Percentiles rank a stretch among this genome's conserved stretches.
Evolutionary conservation across 1,139 yeast species (phyloP).

Genomic region (Sporopachydermia cereana): DNA sequence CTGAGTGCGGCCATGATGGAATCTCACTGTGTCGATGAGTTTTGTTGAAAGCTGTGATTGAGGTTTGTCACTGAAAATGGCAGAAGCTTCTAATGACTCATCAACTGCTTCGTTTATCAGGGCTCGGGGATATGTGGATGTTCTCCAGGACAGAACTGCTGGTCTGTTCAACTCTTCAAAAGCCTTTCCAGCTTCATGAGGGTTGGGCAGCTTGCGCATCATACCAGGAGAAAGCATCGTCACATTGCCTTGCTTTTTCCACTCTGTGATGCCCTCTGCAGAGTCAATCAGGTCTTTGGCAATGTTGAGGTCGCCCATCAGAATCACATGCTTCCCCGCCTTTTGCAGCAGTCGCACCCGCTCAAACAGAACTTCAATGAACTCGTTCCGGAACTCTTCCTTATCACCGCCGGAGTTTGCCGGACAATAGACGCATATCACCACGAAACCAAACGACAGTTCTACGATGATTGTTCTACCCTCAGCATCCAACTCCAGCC

Average conservation of each 20-base stretch:
- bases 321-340: slow-evolving; percentile 50
- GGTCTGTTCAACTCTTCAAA: slow-evolving; percentile 14
- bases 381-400: slow-evolving; percentile 45
- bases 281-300: slow-evolving; percentile 71
- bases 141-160: slow-evolving; percentile 18
- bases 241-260: slow-evolving; percentile 21
- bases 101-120: slow-evolving; percentile 21
- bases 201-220: slow-evolving; percentile 18
- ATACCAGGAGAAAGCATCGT: slow-evolving; percentile 16
- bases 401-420: slow-evolving; percentile 84
- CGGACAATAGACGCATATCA: slow-evolving; percentile 82
- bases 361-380: slow-evolving; percentile 43
- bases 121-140: slow-evolving; percentile 17
- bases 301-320: slow-evolving; percentile 85
- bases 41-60: slow-evolving; percentile 21
- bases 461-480: slow-evolving; percentile 77
- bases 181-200: slow-evolving; percentile 8
- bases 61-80: slow-evolving; percentile 12
- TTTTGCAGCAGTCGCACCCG: slow-evolving; percentile 44
- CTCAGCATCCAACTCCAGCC: slow-evolving; percentile 55
- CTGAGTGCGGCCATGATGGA: slow-evolving; percentile 40
- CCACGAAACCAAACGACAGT: slow-evolving; percentile 45
- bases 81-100: too few species aligned
- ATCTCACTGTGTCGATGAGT: slow-evolving; percentile 56
- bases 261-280: slow-evolving; percentile 53